Evolutionary conservation across 1,284 basidiomycete genomes (phyloP).

Genomic region (Sparassis latifolia): DNA sequence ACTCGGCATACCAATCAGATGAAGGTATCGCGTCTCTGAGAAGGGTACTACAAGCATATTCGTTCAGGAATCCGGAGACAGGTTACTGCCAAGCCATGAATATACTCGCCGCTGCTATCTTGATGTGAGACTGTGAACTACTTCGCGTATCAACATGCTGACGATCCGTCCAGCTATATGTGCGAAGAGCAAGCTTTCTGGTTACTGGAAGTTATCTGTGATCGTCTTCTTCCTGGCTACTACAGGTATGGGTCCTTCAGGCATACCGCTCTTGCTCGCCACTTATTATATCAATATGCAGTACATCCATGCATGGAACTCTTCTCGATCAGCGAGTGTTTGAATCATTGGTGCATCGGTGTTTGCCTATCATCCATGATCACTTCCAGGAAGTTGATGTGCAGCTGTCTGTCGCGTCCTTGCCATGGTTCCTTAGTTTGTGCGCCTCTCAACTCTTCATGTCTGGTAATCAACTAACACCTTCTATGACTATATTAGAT

Average conservation of each 20-base stretch:
- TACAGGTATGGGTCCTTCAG: conserved; percentile 67
- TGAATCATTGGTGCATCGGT: conserved; percentile 90
- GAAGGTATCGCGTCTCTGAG: conserved; percentile 82
- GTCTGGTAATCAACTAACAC: neutral
- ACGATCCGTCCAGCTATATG: conserved; percentile 76
- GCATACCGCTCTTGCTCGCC: conserved; percentile 1
- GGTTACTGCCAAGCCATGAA: conserved; percentile 93
- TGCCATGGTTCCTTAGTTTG: conserved; percentile 98
- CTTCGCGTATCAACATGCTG: neutral
- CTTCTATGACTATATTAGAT: conserved; percentile 38
- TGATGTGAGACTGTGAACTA: conserved; percentile 55
- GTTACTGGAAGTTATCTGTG: conserved; percentile 93
- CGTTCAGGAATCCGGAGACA: conserved; percentile 93
- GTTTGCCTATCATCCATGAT: conserved; percentile 89
- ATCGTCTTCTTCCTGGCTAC: conserved; percentile 93
- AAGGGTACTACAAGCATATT: conserved; percentile 93
- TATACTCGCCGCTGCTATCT: conserved; percentile 85
- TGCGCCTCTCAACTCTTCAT: conserved; percentile 32
- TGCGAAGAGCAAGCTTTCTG: conserved; percentile 99
- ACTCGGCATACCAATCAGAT: conserved; percentile 87
- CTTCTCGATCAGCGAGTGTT: conserved; percentile 97
- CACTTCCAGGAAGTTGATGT: conserved; percentile 92
- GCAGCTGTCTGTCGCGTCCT: conserved; percentile 92
- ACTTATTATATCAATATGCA: conserved; percentile 22
- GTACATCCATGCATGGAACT: conserved; percentile 98